Evolutionary conservation across 2,329 filamentous ascomycete genomes (phyloP).

Genomic region (Aspergillus hortae): DNA sequence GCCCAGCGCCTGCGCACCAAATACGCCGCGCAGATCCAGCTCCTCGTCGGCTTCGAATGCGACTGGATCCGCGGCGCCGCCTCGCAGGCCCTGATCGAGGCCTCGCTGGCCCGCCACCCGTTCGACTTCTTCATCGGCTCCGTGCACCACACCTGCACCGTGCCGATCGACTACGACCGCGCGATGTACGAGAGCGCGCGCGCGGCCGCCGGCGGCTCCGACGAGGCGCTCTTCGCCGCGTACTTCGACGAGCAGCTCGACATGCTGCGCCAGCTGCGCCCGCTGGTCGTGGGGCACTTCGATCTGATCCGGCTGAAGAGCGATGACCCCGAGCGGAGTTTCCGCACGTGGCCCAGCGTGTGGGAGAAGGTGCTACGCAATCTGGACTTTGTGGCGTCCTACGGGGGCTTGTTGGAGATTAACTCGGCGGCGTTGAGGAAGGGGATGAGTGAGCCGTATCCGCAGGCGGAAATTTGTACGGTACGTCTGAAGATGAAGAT

Average conservation of each 20-base stretch:
- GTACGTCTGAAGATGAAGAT: background rate
- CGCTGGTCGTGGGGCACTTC: constrained; percentile 86
- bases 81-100: constrained; percentile 58
- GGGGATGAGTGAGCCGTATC: constrained; percentile 87
- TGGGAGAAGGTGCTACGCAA: constrained; percentile 76
- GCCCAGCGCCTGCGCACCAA: constrained; percentile 67
- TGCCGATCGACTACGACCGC: constrained; percentile 85
- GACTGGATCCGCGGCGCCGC: constrained; percentile 77
- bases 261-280: constrained; percentile 71
- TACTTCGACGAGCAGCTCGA: constrained; percentile 86
- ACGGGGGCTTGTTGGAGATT: constrained; percentile 82
- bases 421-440: constrained; percentile 87
- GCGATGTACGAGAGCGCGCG: constrained; percentile 65
- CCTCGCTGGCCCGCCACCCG: constrained; percentile 56
- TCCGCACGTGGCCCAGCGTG: constrained; percentile 58
- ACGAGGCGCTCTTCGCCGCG: constrained; percentile 70
- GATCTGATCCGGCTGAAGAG: constrained; percentile 84
- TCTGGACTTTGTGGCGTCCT: constrained; percentile 63
- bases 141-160: constrained; percentile 79
- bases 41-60: constrained; percentile 86
- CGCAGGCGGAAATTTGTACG: constrained; percentile 71
- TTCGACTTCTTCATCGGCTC: constrained; percentile 93
- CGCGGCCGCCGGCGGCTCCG: constrained; percentile 54
- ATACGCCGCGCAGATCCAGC: constrained; percentile 68
- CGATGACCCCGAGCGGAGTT: constrained; percentile 60